Percentiles rank a stretch among this genome's conserved stretches.
Evolutionary conservation across 2,329 filamentous ascomycete genomes (phyloP).

Genomic region (Phoma sp.): DNA sequence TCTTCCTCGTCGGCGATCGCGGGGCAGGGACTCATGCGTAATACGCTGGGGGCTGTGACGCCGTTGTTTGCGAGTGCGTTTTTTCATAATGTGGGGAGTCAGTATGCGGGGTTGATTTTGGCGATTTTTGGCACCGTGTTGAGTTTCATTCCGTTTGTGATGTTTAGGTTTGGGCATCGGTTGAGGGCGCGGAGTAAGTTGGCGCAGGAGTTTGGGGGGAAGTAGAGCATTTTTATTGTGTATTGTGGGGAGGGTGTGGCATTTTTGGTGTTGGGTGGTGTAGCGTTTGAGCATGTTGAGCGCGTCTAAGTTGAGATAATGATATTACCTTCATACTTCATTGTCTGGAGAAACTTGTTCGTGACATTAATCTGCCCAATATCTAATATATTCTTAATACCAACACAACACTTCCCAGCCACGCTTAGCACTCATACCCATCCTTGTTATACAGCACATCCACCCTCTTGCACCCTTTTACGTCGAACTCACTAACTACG

Average conservation of each 20-base stretch:
- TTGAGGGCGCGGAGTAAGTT: constrained; percentile 52
- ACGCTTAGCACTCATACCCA: too few relatives aligned
- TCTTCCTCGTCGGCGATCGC: constrained; percentile 55
- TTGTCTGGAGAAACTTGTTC: too few relatives aligned
- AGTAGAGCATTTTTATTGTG: too few relatives aligned
- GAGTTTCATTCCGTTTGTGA: constrained; percentile 54
- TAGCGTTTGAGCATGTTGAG: not conserved
- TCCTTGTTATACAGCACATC: too few relatives aligned
- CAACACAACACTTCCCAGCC: too few relatives aligned
- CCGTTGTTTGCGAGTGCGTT: constrained; percentile 61
- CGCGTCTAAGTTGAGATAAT: not conserved
- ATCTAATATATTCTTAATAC: too few relatives aligned
- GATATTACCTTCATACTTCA: too few relatives aligned
- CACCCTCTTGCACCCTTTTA: too few relatives aligned
- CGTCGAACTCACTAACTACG: too few relatives aligned
- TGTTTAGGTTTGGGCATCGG: constrained; percentile 53
- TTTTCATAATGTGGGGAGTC: constrained; percentile 62
- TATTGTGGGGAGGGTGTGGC: not conserved
- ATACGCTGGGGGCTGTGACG: constrained; percentile 61
- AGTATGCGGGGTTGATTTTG: constrained; percentile 60
- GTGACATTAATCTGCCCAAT: too few relatives aligned
- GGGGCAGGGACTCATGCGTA: constrained; percentile 61
- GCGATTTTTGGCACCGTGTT: constrained; percentile 55
- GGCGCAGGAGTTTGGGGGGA: constrained; percentile 38
- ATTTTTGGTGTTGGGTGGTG: constrained; percentile 1